A percentile compares a stretch with the other conserved stretches of the same genome.
These are phyloP conservation scores for Paecilomyces fulvus DNA, from an alignment of 2,329 filamentous ascomycete species.

Conservation along the genomic window DNA sequence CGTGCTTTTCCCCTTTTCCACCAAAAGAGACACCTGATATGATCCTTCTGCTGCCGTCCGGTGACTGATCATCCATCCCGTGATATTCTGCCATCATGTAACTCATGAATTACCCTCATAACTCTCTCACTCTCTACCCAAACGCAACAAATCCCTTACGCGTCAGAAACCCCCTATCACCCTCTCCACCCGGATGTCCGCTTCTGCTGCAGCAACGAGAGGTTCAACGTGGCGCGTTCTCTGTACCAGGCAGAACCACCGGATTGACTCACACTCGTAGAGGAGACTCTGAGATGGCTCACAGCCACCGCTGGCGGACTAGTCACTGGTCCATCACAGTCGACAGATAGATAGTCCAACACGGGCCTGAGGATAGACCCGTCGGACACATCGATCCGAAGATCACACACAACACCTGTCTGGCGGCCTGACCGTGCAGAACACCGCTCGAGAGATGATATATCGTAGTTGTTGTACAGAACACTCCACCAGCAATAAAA, in stretches of 20 bases:
- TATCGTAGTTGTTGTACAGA: neutral
- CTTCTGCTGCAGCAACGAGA: neutral
- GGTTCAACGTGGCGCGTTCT: neutral
- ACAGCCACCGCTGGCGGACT: neutral
- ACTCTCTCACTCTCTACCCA: neutral
- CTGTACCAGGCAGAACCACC: neutral
- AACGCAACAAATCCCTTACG: neutral
- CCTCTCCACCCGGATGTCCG: neutral
- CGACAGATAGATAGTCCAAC: neutral
- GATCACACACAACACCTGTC: neutral
- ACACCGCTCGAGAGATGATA: neutral
- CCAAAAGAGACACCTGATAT: conserved; percentile 6
- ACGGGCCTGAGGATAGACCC: neutral
- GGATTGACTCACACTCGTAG: neutral
- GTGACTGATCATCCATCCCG: neutral
- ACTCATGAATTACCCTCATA: no score
- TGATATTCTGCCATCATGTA: neutral
- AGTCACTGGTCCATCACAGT: neutral
- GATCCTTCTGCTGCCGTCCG: neutral
- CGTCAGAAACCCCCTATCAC: neutral
- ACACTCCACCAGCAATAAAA: no score
- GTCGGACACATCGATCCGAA: neutral
- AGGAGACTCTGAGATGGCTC: neutral
- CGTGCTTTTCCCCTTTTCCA: neutral
- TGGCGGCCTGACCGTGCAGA: neutral